Base-by-base conservation (phyloP, 257 asterid genomes). In the Ehretia macrophylla region DNA sequence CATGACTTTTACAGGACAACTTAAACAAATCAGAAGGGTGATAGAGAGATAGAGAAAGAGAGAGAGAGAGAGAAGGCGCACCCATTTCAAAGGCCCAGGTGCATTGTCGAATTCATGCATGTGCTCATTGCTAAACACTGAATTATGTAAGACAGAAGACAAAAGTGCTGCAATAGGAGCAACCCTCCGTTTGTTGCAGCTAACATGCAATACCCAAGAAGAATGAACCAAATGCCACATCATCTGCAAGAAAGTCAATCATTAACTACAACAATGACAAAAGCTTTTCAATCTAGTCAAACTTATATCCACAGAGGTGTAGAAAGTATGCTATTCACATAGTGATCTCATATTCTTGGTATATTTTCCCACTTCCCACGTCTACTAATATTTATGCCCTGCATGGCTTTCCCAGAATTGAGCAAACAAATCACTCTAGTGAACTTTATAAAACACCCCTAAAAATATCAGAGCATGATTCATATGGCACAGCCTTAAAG, bases 81-180 rank as follows among this genome's bases (percentile, higher is more conserved):
- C 95, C 95, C 95, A 92, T 77, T 86, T 92, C 71, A 88, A 72
- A 74, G 98, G 98, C 56, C 98, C 95, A 69, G 88, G 80, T 58
- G 65, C 75, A 74, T 63, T 67, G 59, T 88, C 73, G 57, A 21
- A 52, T 71, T 79, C 85, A 76, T 92, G 98, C 98, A 92, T 88
- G 60, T 38, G 44, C 50, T 55, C 86, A 68, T 84, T 72, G 54
- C 88, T 74, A 68, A 92, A 92, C 68, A 86, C 82, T 6, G 95
- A 85, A 65, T 69, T 66, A 78, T 88, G 95, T 87, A 92, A 75
- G 65, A 92, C 85, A 50, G 93, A 79, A 59, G 98, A 92, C 65
- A 92, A 61, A 57, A 92, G 95, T 68, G 98, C 95, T 62, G 98
- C 97, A 65, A 92, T 88, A 58, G 94, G 90, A 72, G 98, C 96